Evolutionary conservation across 1,284 basidiomycete genomes (phyloP).

Genomic region (Chalciporus sp.): DNA sequence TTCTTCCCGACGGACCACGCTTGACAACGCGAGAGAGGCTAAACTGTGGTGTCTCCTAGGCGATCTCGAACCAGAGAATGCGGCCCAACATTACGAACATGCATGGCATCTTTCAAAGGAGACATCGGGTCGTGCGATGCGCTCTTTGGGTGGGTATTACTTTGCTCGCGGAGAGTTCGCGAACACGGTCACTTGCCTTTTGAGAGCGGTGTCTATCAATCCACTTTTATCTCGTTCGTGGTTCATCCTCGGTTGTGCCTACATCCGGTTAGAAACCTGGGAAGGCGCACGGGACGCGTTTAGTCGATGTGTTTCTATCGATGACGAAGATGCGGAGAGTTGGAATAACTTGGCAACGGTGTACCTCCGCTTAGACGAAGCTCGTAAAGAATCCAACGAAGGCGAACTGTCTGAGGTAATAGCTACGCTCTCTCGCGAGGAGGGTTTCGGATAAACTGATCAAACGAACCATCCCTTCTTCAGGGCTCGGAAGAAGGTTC

Average conservation of each 20-base stretch:
- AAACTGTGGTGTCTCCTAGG: constrained; percentile 97
- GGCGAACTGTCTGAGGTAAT: constrained; percentile 33
- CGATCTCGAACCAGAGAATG: constrained; percentile 79
- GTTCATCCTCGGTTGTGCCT: constrained; percentile 95
- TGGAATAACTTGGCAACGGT: constrained; percentile 98
- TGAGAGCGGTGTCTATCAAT: constrained; percentile 83
- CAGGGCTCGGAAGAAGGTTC: constrained; percentile 18
- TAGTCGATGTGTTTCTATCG: constrained; percentile 83
- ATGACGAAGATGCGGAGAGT: constrained; percentile 96
- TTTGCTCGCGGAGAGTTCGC: constrained; percentile 71
- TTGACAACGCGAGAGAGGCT: constrained; percentile 78
- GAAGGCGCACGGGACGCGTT: constrained; percentile 84
- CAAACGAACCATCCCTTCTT: neutral
- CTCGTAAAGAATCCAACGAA: constrained; percentile 20
- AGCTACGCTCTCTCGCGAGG: neutral
- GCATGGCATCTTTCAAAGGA: constrained; percentile 85
- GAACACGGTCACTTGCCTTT: constrained; percentile 69
- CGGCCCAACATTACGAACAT: constrained; percentile 73
- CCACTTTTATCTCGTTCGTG: constrained; percentile 87
- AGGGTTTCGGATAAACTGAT: constrained; percentile 14
- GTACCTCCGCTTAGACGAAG: constrained; percentile 80
- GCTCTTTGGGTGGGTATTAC: constrained; percentile 85
- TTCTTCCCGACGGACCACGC: constrained; percentile 43
- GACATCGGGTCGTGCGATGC: constrained; percentile 87
- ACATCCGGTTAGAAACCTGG: constrained; percentile 83